These are phyloP conservation scores for Lizonia empirigonia DNA, from an alignment of 2,329 filamentous ascomycete genomes.

Conservation along the genomic window DNA sequence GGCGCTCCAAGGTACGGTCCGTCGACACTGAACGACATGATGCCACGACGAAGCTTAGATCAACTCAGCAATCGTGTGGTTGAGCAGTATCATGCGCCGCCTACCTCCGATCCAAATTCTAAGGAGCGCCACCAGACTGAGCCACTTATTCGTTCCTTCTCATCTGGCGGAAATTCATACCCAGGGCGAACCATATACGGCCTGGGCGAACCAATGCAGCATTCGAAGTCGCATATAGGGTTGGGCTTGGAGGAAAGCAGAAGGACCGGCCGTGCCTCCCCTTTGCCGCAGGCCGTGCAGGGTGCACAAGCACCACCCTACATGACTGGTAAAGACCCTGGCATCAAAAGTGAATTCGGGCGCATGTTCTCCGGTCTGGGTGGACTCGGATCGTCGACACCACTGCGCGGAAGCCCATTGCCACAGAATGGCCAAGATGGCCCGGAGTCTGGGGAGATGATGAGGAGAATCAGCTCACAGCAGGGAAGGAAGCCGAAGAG, in stretches of 20 bases:
- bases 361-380: slow-evolving; percentile 95
- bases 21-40: slow-evolving; percentile 37
- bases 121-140: slow-evolving; percentile 43
- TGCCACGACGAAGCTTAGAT: slow-evolving; percentile 42
- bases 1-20: slow-evolving; percentile 31
- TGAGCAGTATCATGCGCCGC: slow-evolving; percentile 48
- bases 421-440: slow-evolving; percentile 41
- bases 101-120: slow-evolving; percentile 47
- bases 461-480: slow-evolving; percentile 47
- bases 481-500: slow-evolving; percentile 58
- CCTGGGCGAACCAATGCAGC: slow-evolving; percentile 62
- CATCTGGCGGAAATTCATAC: slow-evolving; percentile 37
- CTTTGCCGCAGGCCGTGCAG: slow-evolving; percentile 90
- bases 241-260: slow-evolving; percentile 76
- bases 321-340: slow-evolving; percentile 79
- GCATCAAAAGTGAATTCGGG: slow-evolving; percentile 93
- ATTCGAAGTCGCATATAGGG: slow-evolving; percentile 72
- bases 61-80: slow-evolving; percentile 40
- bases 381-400: slow-evolving; percentile 64
- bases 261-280: slow-evolving; percentile 81
- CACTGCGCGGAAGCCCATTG: slow-evolving; percentile 58
- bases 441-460: slow-evolving; percentile 38
- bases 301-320: slow-evolving; percentile 82
- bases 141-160: slow-evolving; percentile 42
- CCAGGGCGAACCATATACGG: slow-evolving; percentile 43